Evolutionary conservation across 192 early-diverging fungal genomes (phyloP), one percentile per base, ranked within the genome.

Genomic region (Entrophospora sp.): DNA sequence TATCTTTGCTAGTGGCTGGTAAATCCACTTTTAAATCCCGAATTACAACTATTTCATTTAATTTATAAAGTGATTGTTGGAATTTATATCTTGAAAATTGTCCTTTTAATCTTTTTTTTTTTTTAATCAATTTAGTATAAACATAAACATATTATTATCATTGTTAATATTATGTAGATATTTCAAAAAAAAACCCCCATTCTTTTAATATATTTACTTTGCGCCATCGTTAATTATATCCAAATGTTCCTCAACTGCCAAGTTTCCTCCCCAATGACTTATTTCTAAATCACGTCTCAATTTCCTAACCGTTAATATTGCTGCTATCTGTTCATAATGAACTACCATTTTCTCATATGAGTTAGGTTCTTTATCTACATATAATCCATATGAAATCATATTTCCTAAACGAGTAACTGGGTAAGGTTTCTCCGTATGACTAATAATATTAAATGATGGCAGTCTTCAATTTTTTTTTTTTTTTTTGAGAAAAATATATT

Each of bases 241-340:
- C 71, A 79, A 91, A 68, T 90, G 83, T 62, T 99, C 97, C 58
- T 88, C 83, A 16, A 97, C 82, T 16, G 82, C 85, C 57, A 96
- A 71, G 66, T 90, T 90, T 43, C 80, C 79, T 25, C 83, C 86
- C 87, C 89, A 90, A 67, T 94, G 92, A 69, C 89, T 91, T 45
- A 98, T 74, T 62, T 90, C 85, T 8, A 96, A 66, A 67, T 92
- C 86, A 59, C 88, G 87, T 8, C 71, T 64, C 25, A 87, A 73
- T 4, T 71, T 70, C 37, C 79, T 82, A 9, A 84, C 75, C 16
- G 85, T 82, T 0, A 88, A 70, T 5, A 88, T 69, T 3, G 86
- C 66, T 20, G 81, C 75, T 46, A 76, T 69, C 37, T 85, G 74
- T 64, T 77, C 81, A 70, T 87, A 96, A 66, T 89, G 89, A 16